Base-by-base conservation (phyloP, 345 rosid genomes). In the Balakata baccata region DNA sequence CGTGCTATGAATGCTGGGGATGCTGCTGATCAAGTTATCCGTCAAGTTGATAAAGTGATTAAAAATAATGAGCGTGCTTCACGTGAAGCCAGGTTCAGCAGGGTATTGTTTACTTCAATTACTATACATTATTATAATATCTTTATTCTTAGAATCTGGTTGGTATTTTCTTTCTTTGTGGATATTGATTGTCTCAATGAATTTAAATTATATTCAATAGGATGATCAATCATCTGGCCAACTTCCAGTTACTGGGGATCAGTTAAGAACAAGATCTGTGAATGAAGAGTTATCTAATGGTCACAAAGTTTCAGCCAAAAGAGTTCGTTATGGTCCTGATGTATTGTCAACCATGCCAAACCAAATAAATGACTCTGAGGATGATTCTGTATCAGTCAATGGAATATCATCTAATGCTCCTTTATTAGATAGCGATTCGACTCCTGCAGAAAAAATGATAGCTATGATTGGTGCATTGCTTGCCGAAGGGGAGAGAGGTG, bases 401-500 rank as follows among this genome's bases (percentile, higher is more conserved):
- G 98, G 93, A 65, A 69, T 61, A 47, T 74, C 89, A 50, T 78
- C 84, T 75, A 79, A 66, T 73, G 75, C 76, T 85, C 80, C 86
- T 76, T 73, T 73, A 76, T 81, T 84, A 67, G 91, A 87, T 82
- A 72, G 85, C 77, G 91, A 89, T 85, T 80, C 85, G 87, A 85
- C 89, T 65, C 98, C 98, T 70, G 99, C 87, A 60, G 98, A 91
- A 80, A 93, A 95, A 84, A 92, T 95, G 98, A 89, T 95, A 77
- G 90, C 96, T 56, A 89, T 95, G 92, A 92, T 95, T 83, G 98
- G 98, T 82, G 99, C 96, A 74, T 84, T 95, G 85, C 99, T 95
- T 79, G 99, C 97, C 47, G 99, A 92, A 87, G 99, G 99, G 72
- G 99, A 95, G 82, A 87, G 97, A 75, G 99, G 99, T 22, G 97